These are phyloP conservation scores for Discostella stelligeroides DNA, from an alignment of 108 stramenopile species.

Conservation along the genomic window DNA sequence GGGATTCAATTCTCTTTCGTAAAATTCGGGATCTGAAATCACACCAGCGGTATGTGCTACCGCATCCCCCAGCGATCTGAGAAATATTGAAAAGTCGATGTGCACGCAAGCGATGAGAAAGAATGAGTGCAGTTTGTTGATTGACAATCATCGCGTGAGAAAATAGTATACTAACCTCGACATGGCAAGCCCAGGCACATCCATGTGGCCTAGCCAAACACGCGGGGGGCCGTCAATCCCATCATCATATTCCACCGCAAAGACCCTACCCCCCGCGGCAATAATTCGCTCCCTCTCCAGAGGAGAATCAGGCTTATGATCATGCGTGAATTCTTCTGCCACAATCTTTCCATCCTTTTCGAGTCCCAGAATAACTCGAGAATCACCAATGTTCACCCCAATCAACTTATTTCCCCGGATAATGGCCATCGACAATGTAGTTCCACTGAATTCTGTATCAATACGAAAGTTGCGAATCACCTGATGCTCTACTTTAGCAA, in stretches of 20 bases:
- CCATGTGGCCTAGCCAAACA: conserved; percentile 98
- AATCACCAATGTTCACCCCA: conserved; percentile 96
- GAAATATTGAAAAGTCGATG: neutral
- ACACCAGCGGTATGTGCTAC: conserved; percentile 98
- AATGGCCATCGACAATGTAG: conserved; percentile 93
- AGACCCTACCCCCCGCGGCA: conserved; percentile 94
- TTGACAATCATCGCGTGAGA: neutral
- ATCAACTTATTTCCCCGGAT: conserved; percentile 86
- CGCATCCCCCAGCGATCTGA: conserved; percentile 93
- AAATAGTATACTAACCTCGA: conserved; percentile 55
- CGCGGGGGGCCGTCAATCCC: conserved; percentile 98
- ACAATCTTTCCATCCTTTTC: conserved; percentile 61
- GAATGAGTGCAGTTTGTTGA: neutral
- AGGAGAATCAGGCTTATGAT: conserved; percentile 99
- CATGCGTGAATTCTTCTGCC: conserved; percentile 88
- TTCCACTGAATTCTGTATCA: conserved; percentile 96
- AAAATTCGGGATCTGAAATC: conserved; percentile 95
- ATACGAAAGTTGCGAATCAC: conserved; percentile 90
- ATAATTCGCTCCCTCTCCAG: conserved; percentile 95
- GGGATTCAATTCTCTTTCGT: conserved; percentile 81
- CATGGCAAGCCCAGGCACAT: conserved; percentile 99
- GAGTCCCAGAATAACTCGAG: conserved; percentile 84
- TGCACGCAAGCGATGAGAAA: neutral
- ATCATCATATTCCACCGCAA: conserved; percentile 98
- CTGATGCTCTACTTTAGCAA: conserved; percentile 89